These are phyloP conservation scores for Coniella lustricola DNA, from an alignment of 2,329 filamentous ascomycete species.

Conservation along the genomic window DNA sequence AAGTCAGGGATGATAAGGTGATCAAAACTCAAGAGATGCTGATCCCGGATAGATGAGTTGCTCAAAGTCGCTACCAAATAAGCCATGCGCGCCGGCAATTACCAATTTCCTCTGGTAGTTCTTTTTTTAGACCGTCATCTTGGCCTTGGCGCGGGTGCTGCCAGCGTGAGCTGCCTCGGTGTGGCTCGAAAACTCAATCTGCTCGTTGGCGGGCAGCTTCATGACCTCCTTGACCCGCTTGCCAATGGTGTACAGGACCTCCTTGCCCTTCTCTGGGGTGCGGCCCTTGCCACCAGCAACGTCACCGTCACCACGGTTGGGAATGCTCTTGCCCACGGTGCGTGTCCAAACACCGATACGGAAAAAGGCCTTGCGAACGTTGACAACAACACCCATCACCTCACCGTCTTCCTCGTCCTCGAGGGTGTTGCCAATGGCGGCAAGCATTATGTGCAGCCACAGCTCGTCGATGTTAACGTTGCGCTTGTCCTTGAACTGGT, in stretches of 20 bases:
- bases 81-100: no score
- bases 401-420: conserved; percentile 93
- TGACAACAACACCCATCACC: conserved; percentile 98
- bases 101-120: neutral
- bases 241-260: conserved; percentile 78
- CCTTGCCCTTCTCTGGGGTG: conserved; percentile 72
- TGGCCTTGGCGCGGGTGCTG: conserved; percentile 92
- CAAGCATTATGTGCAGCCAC: conserved; percentile 95
- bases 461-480: conserved; percentile 86
- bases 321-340: conserved; percentile 79
- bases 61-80: neutral
- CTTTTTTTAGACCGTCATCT: conserved; percentile 66
- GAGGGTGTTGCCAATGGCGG: conserved; percentile 93
- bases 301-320: conserved; percentile 66
- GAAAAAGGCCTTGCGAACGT: conserved; percentile 97
- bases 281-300: conserved; percentile 72
- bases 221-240: conserved; percentile 88
- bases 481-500: conserved; percentile 95
- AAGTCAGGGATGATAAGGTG: no score
- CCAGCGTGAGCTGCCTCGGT: conserved; percentile 89
- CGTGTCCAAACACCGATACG: conserved; percentile 96
- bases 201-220: conserved; percentile 67
- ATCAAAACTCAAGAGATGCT: neutral
- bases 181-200: conserved; percentile 92
- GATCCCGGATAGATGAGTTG: no score